Percentiles rank a stretch among this genome's conserved stretches.
These are phyloP conservation scores for Colletotrichum horii DNA, from an alignment of 2,329 filamentous ascomycete species.

Conservation along the genomic window DNA sequence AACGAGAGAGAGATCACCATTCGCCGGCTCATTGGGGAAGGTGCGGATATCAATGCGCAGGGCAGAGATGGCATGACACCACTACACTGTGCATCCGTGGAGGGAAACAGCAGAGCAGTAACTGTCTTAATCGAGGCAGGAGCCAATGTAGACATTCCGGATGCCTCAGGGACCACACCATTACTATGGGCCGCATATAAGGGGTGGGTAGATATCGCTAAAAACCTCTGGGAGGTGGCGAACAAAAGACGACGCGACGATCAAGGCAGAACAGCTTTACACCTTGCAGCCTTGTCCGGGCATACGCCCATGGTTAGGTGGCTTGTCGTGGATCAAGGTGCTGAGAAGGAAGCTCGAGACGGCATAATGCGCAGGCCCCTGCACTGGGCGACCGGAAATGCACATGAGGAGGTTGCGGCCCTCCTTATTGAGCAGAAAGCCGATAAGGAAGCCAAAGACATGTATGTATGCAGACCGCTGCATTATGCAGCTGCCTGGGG, in stretches of 20 bases:
- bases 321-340: background rate
- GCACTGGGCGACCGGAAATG: background rate
- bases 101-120: background rate
- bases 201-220: fast-evolving
- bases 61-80: background rate
- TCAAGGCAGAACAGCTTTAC: background rate
- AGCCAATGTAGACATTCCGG: background rate
- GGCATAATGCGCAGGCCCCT: background rate
- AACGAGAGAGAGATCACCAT: no score
- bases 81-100: background rate
- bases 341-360: background rate
- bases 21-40: background rate
- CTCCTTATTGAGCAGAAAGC: background rate
- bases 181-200: background rate
- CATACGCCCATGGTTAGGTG: background rate
- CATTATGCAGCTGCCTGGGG: background rate
- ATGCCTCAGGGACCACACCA: background rate
- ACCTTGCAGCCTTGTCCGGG: background rate
- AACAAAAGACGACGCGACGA: background rate
- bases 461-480: background rate
- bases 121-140: background rate
- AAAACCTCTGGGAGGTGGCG: background rate
- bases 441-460: background rate
- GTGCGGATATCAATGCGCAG: background rate
- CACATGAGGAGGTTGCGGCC: background rate